Base-by-base conservation (phyloP, 768 basidiomycete species). In the Erythrobasidium yunnanense region DNA sequence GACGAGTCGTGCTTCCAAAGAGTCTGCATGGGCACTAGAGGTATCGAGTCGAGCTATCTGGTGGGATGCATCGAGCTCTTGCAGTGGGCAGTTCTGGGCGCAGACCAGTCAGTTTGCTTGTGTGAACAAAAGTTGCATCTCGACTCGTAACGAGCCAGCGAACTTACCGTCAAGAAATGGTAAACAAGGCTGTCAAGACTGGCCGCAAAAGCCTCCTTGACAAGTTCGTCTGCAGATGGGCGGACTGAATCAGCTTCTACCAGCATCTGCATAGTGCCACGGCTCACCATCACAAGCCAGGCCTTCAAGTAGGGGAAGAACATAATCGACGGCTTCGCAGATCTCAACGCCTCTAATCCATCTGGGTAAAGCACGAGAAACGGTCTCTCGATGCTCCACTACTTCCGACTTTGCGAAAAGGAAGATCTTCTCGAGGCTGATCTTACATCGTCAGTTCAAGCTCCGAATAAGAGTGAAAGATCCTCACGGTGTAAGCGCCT, bases 251-350 rank as follows among this genome's bases (percentile, higher is more conserved):
- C n/a, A n/a, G n/a, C n/a, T n/a, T n/a, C n/a, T n/a, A n/a, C n/a
- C n/a, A n/a, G n/a, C n/a, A n/a, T n/a, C n/a, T n/a, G n/a, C n/a
- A n/a, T n/a, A n/a, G n/a, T n/a, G n/a, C n/a, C n/a, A n/a, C n/a
- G n/a, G n/a, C 82, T 46, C 68, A 88, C 89, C 89, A 74, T 88
- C 84, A 73, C 92, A 90, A 7, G 88, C 88, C 29, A 96, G 82
- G 46, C 82, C 82, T 55, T 82, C 86, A 65, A 97, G 81, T n/a
- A 95, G 82, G 0, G 92, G 92, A 20, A 93, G 78, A 65, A 97
- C 88, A 73, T 93, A 97, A 75, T 90, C 87, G 71, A 90, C 84
- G 3, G 90, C 90, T 70, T 97, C 92, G 62, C 83, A 82, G 2
- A 92, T 86, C 18, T 86, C 80, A 55, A 95, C 86, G 51, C 85